Evolutionary conservation across 192 early-diverging fungal species (phyloP).

Genomic region (Coemansia sp.): DNA sequence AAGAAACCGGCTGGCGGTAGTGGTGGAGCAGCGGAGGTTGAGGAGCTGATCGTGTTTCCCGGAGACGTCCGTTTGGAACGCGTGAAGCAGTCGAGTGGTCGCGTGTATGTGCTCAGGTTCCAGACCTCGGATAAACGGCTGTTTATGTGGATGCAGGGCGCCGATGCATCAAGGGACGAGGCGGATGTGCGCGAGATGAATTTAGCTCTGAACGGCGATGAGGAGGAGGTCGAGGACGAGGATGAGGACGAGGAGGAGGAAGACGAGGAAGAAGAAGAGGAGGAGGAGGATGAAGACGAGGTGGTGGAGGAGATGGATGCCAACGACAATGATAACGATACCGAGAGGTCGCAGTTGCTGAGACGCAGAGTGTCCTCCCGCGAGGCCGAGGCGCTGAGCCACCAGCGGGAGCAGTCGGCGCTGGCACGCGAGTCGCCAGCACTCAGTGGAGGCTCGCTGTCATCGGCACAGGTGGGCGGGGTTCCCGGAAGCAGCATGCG

Average conservation of each 20-base stretch:
- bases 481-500: conserved; percentile 27
- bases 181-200: conserved; percentile 63
- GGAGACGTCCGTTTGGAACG: conserved; percentile 74
- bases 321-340: conserved; percentile 8
- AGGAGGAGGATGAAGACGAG: conserved; percentile 14
- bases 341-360: conserved; percentile 7
- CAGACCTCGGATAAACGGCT: conserved; percentile 72
- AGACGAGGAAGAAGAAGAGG: conserved; percentile 13
- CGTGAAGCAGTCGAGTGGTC: conserved; percentile 59
- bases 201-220: conserved; percentile 54
- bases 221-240: conserved; percentile 12
- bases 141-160: conserved; percentile 86
- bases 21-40: conserved; percentile 11
- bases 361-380: conserved; percentile 10
- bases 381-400: conserved; percentile 35
- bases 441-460: conserved; percentile 12
- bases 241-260: conserved; percentile 22
- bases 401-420: conserved; percentile 37
- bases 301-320: conserved; percentile 7
- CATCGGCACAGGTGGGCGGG: conserved; percentile 41
- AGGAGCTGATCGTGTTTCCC: conserved; percentile 74
- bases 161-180: conserved; percentile 60
- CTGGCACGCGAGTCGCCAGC: conserved; percentile 29
- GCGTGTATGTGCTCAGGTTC: conserved; percentile 82
- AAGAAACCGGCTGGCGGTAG: conserved; percentile 23